Conservation (phyloP, 805 yeast genomes). For the Ogataea corticis region DNA sequence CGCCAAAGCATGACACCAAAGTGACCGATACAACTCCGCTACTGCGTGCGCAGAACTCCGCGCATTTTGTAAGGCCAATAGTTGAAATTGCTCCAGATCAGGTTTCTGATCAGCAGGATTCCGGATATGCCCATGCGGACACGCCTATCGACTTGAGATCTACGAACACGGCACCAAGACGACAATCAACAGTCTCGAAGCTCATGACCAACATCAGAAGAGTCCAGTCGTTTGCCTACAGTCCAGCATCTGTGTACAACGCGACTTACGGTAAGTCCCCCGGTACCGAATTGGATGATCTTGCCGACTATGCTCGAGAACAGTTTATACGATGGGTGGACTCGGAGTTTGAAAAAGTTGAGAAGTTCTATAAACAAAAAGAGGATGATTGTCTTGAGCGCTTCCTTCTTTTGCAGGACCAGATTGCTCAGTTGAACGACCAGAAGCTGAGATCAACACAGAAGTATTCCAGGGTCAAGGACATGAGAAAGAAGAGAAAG, state of each 20-base stretch:
- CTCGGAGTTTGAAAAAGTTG: constrained; percentile 57
- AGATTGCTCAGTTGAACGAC: constrained; percentile 61
- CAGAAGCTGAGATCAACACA: constrained; percentile 39
- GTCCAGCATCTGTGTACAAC: constrained; percentile 4
- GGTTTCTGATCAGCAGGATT: too few species aligned
- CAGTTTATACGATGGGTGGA: constrained; percentile 72
- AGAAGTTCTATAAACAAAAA: constrained; percentile 56
- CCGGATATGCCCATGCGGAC: too few species aligned
- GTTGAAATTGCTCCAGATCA: background rate
- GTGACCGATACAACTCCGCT: constrained; percentile 12
- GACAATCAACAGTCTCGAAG: constrained; percentile 28
- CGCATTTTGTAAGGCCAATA: background rate
- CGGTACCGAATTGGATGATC: constrained; percentile 32
- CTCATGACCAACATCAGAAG: constrained; percentile 15
- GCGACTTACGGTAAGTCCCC: constrained; percentile 5
- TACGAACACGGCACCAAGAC: constrained; percentile 8
- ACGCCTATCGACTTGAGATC: background rate
- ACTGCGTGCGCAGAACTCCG: background rate
- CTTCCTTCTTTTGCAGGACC: constrained; percentile 64
- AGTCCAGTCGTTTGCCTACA: constrained; percentile 15
- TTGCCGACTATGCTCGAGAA: constrained; percentile 38
- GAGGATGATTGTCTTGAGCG: constrained; percentile 63
- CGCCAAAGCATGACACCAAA: constrained; percentile 1
- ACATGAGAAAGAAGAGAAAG: constrained; percentile 12
- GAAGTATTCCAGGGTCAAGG: constrained; percentile 12